phyloP scores from a whole-genome alignment of 2,329 filamentous ascomycete species.

The Colletotrichum tofieldiae region DNA sequence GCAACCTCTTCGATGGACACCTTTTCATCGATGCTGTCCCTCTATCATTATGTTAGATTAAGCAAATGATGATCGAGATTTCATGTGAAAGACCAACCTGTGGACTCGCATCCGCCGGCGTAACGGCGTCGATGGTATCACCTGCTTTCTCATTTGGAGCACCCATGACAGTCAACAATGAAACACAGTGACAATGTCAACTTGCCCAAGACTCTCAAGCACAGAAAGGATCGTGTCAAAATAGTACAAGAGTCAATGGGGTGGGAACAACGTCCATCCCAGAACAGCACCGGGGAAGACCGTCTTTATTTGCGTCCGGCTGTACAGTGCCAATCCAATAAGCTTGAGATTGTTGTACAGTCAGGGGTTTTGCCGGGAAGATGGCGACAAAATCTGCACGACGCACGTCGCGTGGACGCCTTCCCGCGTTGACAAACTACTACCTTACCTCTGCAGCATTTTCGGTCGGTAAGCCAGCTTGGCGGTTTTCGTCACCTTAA shows the following conservation, averaged over 20 bases:
- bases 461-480: neutral
- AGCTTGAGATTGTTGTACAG: neutral
- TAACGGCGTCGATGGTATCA: constrained; percentile 12
- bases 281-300: neutral
- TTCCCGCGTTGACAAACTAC: neutral
- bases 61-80: accelerated
- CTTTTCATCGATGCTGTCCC: constrained; percentile 23
- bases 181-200: neutral
- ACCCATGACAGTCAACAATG: neutral
- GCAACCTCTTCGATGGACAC: constrained; percentile 29
- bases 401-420: neutral
- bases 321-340: neutral
- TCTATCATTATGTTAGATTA: neutral
- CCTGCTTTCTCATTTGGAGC: constrained; percentile 10
- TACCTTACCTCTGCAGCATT: neutral
- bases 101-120: neutral
- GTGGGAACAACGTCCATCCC: neutral
- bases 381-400: neutral
- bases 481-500: neutral
- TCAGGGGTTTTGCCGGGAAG: too few relatives aligned
- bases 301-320: neutral
- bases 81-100: neutral
- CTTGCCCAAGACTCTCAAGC: too few relatives aligned
- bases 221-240: too few relatives aligned
- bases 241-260: too few relatives aligned